These are phyloP conservation scores for Hygrocybe punicea DNA, from an alignment of 768 basidiomycete genomes.

Conservation along the genomic window DNA sequence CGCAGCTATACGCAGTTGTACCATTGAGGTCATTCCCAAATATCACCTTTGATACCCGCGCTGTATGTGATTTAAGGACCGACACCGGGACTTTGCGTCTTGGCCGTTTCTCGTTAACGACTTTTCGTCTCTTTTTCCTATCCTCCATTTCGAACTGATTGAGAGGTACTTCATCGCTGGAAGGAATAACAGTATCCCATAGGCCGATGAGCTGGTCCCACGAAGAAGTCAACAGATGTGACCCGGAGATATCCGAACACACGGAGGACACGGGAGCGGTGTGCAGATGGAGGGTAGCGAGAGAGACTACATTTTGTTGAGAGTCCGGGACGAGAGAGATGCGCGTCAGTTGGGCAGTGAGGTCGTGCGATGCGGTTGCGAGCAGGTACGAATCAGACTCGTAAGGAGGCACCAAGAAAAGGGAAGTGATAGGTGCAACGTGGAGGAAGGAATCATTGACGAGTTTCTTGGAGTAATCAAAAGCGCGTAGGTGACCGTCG, in stretches of 20 bases:
- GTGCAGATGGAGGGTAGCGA: conserved; percentile 81
- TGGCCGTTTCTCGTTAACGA: conserved; percentile 40
- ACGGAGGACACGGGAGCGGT: conserved; percentile 77
- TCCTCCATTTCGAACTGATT: conserved; percentile 34
- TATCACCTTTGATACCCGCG: conserved; percentile 68
- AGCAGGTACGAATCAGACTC: conserved; percentile 40
- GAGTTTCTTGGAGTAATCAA: conserved; percentile 64
- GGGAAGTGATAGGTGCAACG: conserved; percentile 63
- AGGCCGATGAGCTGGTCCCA: conserved; percentile 87
- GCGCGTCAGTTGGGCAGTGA: conserved; percentile 59
- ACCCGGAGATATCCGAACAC: conserved; percentile 49
- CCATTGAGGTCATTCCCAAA: conserved; percentile 43
- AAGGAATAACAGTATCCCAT: conserved; percentile 67
- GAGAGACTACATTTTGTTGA: conserved; percentile 23
- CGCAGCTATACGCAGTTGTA: conserved; percentile 63
- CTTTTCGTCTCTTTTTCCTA: conserved; percentile 59
- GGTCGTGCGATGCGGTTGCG: conserved; percentile 76
- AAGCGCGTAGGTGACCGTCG: conserved; percentile 71
- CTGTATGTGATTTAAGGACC: conserved; percentile 82
- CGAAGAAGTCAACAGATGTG: conserved; percentile 73
- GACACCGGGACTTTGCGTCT: conserved; percentile 64
- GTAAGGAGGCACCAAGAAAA: conserved; percentile 49
- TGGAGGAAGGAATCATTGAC: conserved; percentile 52
- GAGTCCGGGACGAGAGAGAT: conserved; percentile 28
- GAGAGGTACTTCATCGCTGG: conserved; percentile 59